Base-by-base conservation (phyloP, 306 rosid species). In the Cucumis hystrix region DNA sequence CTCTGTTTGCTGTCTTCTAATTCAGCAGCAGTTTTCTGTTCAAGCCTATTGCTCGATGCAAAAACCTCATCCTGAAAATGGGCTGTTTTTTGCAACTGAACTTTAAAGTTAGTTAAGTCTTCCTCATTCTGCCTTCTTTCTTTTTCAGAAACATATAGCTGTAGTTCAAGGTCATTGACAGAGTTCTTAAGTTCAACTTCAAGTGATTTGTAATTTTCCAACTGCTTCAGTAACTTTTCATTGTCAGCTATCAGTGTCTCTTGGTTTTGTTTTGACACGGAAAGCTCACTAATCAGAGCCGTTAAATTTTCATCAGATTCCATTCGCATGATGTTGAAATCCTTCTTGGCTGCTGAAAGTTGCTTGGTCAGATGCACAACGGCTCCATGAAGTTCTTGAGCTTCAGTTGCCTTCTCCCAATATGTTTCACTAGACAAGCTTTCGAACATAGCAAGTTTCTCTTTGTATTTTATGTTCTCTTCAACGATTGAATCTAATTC, bases 401-500 rank as follows among this genome's bases (percentile, higher is more conserved):
- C 88, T 76, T 83, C 86, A 57, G 41, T 65, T 21, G 16, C 73
- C 82, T 83, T 85, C 77, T 85, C 83, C 75, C 78, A 66, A 47
- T 78, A 80, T 75, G 72, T 78, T 77, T 80, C 61, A 76, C 75
- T 82, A 35, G 74, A 83, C 77, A 80, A 78, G 72, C 69, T 75
- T 41, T 69, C 81, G 74, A 80, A 78, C 68, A 64, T 30, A 6
- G 37, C 40, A 23, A 82, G 40, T 47, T 79, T 77, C 84, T 82
- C 84, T 59, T 79, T 63, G 37, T 82, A 76, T 37, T 74, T 82
- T 62, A 60, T 60, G 82, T 82, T 77, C 60, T 83, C 85, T 39
- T 83, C 85, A 77, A 77, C 78, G 65, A 86, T 81, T 59, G 80
- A 79, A 66, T 81, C 80, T 28, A 86, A 72, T 75, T 86, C 83